Percentiles rank a stretch among this genome's conserved stretches.
Conservation (phyloP, 176 grass and related monocot genomes). For the Paspalum notatum region DNA sequence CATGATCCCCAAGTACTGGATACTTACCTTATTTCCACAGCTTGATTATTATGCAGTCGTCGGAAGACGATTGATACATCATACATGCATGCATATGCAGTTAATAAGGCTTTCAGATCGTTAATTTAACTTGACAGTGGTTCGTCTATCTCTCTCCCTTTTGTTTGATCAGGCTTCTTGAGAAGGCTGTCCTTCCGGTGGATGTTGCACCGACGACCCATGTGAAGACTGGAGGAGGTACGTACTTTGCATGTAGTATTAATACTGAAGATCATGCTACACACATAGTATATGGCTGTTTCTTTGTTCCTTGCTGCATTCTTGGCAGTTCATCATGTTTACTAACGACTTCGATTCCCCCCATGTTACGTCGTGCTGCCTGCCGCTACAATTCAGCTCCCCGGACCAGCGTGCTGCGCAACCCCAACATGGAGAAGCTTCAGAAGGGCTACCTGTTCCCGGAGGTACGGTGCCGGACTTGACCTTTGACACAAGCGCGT, state of each 20-base stretch:
- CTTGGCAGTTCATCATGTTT: conserved; percentile 2
- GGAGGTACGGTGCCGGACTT: conserved; percentile 63
- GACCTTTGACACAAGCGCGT: not conserved
- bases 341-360: not conserved
- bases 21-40: not conserved
- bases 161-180: conserved; percentile 41
- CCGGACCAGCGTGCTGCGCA: conserved; percentile 69
- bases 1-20: conserved; percentile 59
- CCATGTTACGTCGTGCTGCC: conserved; percentile 12
- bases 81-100: not conserved
- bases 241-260: not conserved
- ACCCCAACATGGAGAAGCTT: conserved; percentile 90
- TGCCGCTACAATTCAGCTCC: conserved; percentile 44
- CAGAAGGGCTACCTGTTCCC: conserved; percentile 89
- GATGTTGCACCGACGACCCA: conserved; percentile 36
- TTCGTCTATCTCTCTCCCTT: not conserved
- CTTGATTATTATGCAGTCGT: not conserved
- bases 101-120: not conserved
- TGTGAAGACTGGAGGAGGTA: conserved; percentile 39
- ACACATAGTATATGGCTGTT: not conserved
- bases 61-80: too few relatives aligned
- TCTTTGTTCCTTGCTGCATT: conserved; percentile 26
- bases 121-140: not conserved
- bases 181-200: conserved; percentile 56
- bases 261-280: not conserved